These are phyloP conservation scores for Epichloe gansuensis DNA, from an alignment of 2,329 filamentous ascomycete genomes.

Conservation along the genomic window DNA sequence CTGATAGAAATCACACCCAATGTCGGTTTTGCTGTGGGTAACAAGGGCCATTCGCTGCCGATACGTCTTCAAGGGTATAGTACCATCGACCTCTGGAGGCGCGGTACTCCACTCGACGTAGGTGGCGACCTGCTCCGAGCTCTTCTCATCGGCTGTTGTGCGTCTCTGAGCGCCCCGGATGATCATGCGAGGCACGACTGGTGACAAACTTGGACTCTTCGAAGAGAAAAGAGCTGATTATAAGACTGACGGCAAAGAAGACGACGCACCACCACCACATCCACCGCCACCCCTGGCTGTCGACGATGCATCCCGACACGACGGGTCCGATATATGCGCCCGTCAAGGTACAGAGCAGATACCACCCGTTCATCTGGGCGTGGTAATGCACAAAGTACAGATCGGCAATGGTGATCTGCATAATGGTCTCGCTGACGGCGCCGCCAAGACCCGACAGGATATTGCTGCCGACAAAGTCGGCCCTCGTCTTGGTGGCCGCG, in stretches of 20 bases:
- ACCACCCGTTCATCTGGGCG: conserved; percentile 17
- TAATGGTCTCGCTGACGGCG: conserved; percentile 25
- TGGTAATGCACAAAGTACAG: conserved; percentile 20
- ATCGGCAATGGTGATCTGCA: conserved; percentile 25
- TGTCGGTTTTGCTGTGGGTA: conserved; percentile 9
- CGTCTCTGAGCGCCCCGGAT: not conserved
- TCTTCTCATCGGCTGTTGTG: not conserved
- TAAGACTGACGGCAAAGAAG: conserved; percentile 1
- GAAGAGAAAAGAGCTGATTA: conserved; percentile 3
- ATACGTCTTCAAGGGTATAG: conserved; percentile 9
- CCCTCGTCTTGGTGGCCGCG: not conserved
- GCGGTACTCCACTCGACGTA: not conserved
- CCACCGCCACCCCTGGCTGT: conserved; percentile 17
- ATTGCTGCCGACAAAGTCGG: conserved; percentile 10
- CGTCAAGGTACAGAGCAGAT: conserved; percentile 15
- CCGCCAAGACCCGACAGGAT: conserved; percentile 21
- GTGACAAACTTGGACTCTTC: conserved; percentile 5
- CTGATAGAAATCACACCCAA: conserved; percentile 6
- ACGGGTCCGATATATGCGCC: conserved; percentile 15
- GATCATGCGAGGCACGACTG: not conserved
- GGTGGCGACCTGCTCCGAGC: not conserved
- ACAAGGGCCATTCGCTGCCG: conserved; percentile 12
- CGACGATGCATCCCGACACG: conserved; percentile 11
- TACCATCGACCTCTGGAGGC: not conserved
- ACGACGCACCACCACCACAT: conserved; percentile 14